These are phyloP conservation scores for Cordia subcordata DNA, from an alignment of 257 asterid species.

Conservation along the genomic window DNA sequence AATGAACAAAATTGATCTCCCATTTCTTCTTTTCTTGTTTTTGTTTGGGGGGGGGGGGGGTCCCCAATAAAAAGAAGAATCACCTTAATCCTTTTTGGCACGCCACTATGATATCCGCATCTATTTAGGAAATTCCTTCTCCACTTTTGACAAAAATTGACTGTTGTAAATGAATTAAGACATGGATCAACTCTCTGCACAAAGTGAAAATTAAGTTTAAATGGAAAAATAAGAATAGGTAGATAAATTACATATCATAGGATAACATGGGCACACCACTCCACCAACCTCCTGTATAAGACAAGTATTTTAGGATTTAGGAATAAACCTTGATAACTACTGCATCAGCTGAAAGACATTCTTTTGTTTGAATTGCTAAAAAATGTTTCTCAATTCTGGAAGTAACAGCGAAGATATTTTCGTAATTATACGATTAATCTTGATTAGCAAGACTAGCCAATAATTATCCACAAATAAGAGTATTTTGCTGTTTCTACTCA, in stretches of 20 bases:
- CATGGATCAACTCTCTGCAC: not conserved
- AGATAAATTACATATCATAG: slow-evolving; percentile 47
- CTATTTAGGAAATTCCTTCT: slow-evolving; percentile 70
- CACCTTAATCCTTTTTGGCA: slow-evolving; percentile 99
- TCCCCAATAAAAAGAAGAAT: slow-evolving; percentile 22
- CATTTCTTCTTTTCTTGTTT: too few relatives aligned
- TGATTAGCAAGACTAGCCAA: too few relatives aligned
- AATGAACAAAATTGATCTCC: too few relatives aligned
- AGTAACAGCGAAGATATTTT: too few relatives aligned
- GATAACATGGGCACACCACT: slow-evolving; percentile 84
- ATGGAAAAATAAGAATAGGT: slow-evolving; percentile 3
- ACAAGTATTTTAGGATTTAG: not conserved
- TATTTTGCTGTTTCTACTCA: too few relatives aligned
- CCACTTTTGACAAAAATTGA: slow-evolving; percentile 57
- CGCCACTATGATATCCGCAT: slow-evolving; percentile 77
- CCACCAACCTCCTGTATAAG: slow-evolving; percentile 92
- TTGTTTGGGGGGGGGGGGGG: too few relatives aligned
- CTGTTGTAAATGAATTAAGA: slow-evolving; percentile 30
- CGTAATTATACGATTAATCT: too few relatives aligned
- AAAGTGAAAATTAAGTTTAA: not conserved
- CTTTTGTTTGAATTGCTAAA: too few relatives aligned
- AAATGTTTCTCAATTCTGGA: too few relatives aligned
- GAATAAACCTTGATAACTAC: too few relatives aligned
- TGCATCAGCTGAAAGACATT: too few relatives aligned
- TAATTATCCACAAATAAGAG: too few relatives aligned